Conservation (phyloP, 2,329 filamentous ascomycete species). For the Purpureocillium lavendulum region DNA sequence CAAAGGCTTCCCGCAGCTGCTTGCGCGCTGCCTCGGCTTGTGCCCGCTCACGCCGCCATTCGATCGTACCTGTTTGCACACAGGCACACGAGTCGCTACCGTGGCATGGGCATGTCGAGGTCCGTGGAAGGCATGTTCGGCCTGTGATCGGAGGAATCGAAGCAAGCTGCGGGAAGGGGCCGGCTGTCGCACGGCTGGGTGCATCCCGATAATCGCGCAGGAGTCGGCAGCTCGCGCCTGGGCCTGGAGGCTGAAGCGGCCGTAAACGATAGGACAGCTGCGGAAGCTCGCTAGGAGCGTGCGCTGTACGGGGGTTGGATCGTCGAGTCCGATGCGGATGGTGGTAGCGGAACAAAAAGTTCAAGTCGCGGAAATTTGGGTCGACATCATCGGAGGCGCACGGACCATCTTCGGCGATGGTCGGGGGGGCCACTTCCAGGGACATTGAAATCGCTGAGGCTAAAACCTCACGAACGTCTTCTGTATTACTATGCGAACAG, state of each 20-base stretch:
- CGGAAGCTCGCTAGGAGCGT: background rate
- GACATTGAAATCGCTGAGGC: too few relatives aligned
- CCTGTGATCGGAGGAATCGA: conserved; percentile 65
- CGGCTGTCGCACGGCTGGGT: conserved; percentile 30
- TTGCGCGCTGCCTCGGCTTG: too few relatives aligned
- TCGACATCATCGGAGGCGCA: too few relatives aligned
- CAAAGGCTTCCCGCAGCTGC: background rate
- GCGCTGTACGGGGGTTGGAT: too few relatives aligned
- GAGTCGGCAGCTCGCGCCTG: conserved; percentile 1
- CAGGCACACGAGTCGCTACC: conserved; percentile 6
- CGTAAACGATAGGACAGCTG: conserved; percentile 1
- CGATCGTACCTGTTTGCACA: conserved; percentile 11
- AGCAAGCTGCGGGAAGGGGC: conserved; percentile 52
- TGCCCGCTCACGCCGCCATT: background rate
- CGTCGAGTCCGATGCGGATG: too few relatives aligned
- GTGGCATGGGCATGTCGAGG: conserved; percentile 18
- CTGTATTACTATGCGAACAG: too few relatives aligned
- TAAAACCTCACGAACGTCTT: too few relatives aligned
- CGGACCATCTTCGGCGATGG: too few relatives aligned
- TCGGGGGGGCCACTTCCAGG: too few relatives aligned
- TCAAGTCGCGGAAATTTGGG: too few relatives aligned
- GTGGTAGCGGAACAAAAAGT: too few relatives aligned
- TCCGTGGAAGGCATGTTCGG: conserved; percentile 47
- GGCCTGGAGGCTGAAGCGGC: conserved; percentile 7
- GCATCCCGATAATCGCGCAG: conserved; percentile 28